Conservation (phyloP, 2,329 filamentous ascomycete species). For the Colletotrichum godetiae region DNA sequence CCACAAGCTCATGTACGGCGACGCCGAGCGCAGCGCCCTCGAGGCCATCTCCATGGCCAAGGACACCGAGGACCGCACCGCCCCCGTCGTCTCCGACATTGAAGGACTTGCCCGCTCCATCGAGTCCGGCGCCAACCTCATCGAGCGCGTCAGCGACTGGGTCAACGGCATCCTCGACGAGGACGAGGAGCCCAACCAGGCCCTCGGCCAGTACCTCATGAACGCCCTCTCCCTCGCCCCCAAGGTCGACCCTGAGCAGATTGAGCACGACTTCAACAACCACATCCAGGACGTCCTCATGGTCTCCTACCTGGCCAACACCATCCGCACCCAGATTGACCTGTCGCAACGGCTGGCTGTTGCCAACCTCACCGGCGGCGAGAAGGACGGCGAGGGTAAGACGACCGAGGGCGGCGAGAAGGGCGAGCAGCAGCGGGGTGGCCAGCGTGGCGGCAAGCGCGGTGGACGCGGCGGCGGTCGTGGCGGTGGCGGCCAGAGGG, state of each 20-base stretch:
- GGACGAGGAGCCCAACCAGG: slow-evolving; percentile 88
- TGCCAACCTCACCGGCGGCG: slow-evolving; percentile 68
- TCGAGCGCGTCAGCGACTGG: slow-evolving; percentile 92
- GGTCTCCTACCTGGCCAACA: slow-evolving; percentile 98
- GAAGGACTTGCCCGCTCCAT: slow-evolving; percentile 88
- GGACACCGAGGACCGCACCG: slow-evolving; percentile 79
- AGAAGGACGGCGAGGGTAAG: slow-evolving; percentile 63
- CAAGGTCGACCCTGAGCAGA: slow-evolving; percentile 90
- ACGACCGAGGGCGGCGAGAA: slow-evolving; percentile 54
- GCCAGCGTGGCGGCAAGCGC: slow-evolving; percentile 57
- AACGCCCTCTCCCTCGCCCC: slow-evolving; percentile 92
- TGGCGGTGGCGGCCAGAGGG: slow-evolving; percentile 59
- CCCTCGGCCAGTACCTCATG: slow-evolving; percentile 93
- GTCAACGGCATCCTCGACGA: slow-evolving; percentile 95
- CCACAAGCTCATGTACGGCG: slow-evolving; percentile 90
- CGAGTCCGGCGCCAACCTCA: slow-evolving; percentile 87
- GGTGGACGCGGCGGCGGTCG: slow-evolving; percentile 64
- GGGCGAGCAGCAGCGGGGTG: slow-evolving; percentile 56
- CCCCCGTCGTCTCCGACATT: slow-evolving; percentile 85
- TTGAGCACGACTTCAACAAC: slow-evolving; percentile 99
- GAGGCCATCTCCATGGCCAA: slow-evolving; percentile 87
- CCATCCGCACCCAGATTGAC: slow-evolving; percentile 98
- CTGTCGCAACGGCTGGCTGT: slow-evolving; percentile 94
- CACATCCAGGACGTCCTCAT: slow-evolving; percentile 99
- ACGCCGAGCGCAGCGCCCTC: slow-evolving; percentile 74